Evolutionary conservation across 768 basidiomycete genomes (phyloP), one percentile per base, ranked within the genome.

Genomic region (Tulasnella sp.): DNA sequence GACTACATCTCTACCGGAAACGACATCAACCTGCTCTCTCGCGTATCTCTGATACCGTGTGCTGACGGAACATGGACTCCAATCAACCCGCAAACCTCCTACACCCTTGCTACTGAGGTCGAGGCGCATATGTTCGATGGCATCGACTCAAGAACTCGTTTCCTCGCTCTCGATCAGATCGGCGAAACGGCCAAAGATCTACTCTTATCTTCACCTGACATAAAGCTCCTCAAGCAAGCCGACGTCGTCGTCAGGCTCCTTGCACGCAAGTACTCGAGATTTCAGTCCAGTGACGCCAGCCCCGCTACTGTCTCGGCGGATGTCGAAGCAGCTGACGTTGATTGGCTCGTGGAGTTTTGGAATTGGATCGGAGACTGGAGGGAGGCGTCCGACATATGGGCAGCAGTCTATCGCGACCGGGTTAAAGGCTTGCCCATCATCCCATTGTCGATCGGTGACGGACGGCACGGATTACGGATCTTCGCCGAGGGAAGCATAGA

Each of bases 311-410:
- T 53, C 19, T n/a, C 52, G 34, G 59, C 56, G 27, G 59, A 61
- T 4, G 62, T 67, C 38, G 60, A 62, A 7, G 52, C 34, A 4
- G 49, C 62, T 9, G 15, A 22, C 3, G 56, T 73, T 17, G 44
- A 58, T 4, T 77, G 74, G 74, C 56, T 77, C n/a, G 64, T 68
- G 0, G 50, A 55, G 1, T 78, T 78, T 60, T 80, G 78, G 78
- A 43, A 53, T 2, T 79, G 77, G 78, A 51, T 74, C 46, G 64
- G 60, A 4, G 59, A 41, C 0, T 75, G 69, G 66, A 17, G 50
- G 0, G 58, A 49, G 11, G 52, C 31, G 12, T 19, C n/a, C 22
- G 22, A 17, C 31, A 38, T 31, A 15, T 5, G 31, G 42, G 34
- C 31, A 38, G 22, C 31, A 10, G 15, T 31, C 3, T 19, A n/a